Evolutionary conservation across 1,284 basidiomycete genomes (phyloP), one percentile per base, ranked within the genome.

Genomic region (Cryptococcus sp.): DNA sequence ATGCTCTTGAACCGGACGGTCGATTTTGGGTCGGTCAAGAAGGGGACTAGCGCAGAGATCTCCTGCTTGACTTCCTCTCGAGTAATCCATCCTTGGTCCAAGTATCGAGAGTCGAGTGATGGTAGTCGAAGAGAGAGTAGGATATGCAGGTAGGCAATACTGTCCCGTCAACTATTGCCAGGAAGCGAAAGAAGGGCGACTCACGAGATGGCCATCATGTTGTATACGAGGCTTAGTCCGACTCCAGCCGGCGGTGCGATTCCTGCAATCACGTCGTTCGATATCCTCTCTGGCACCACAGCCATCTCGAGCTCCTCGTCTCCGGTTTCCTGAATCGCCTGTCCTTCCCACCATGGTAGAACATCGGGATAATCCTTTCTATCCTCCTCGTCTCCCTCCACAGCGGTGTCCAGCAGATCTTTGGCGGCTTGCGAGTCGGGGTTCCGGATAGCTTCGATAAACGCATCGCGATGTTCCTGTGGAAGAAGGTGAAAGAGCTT

Each of bases 401-500:
- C 28, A 3, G 69, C 68, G 0, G 55, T 26, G 4, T 60, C 57
- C 4, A 72, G 55, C 5, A 74, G 50, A 11, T 53, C 59, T 47
- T 57, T 60, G 0, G 68, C 57, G 16, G 53, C 59, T 3, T 59
- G 59, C 6, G 64, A 66, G 0, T 70, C 63, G 1, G 71, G 69
- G 46, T 72, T 53, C 21, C 54, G 50, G 1, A 74, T 36, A 4
- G 66, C 59, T 3, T 57, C 51, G 25, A 74, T 48, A 50, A 74
- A 74, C 0, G 59, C 58, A 26, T 70, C 64, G 25, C 71, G 59
- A 47, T 72, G 69, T 3, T 52, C 35, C 14, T 55, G 59, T 0
- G 72, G 72, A 16, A 74, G 47, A 14, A 69, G 62, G 31, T 65
- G 60, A 49, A 74, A 63, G 0, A 74, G 57, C 32, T 60, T 54